Percentiles rank a stretch among this genome's conserved stretches.
These are phyloP conservation scores for Anthracocystis panici-leucophaei DNA, from an alignment of 1,284 basidiomycete species.

Conservation along the genomic window DNA sequence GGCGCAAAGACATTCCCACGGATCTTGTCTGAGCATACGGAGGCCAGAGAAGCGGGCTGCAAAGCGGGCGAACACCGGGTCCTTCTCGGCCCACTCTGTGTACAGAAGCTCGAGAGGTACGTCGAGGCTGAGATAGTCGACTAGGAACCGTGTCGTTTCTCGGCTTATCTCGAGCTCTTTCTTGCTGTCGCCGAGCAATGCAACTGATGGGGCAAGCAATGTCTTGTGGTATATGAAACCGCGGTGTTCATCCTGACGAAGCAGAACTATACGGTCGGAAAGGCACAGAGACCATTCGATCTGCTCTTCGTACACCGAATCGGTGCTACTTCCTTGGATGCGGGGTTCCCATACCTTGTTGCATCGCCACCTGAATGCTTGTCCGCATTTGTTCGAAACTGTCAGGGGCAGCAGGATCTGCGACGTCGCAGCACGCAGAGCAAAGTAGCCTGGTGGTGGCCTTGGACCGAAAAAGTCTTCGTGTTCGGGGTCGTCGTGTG, in stretches of 20 bases:
- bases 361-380: constrained; percentile 66
- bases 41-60: constrained; percentile 75
- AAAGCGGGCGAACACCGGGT: constrained; percentile 80
- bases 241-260: constrained; percentile 60
- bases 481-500: constrained; percentile 16
- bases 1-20: constrained; percentile 76
- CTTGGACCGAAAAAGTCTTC: constrained; percentile 42
- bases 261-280: constrained; percentile 64
- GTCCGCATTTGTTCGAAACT: constrained; percentile 67
- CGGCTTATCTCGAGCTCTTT: neutral
- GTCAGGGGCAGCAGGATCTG: constrained; percentile 63
- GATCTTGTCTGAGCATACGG: constrained; percentile 87
- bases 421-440: constrained; percentile 34
- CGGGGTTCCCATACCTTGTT: constrained; percentile 51
- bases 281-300: constrained; percentile 68
- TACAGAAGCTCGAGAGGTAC: constrained; percentile 82
- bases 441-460: constrained; percentile 48
- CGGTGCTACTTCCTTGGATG: neutral
- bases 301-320: constrained; percentile 21
- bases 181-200: neutral
- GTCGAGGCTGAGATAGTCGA: constrained; percentile 89
- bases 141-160: constrained; percentile 80
- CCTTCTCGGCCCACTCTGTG: constrained; percentile 79
- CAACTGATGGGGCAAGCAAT: constrained; percentile 26
- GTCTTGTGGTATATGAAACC: constrained; percentile 62